These are phyloP conservation scores for Pestalotiopsis sp. DNA, from an alignment of 2,329 filamentous ascomycete species.

Conservation along the genomic window DNA sequence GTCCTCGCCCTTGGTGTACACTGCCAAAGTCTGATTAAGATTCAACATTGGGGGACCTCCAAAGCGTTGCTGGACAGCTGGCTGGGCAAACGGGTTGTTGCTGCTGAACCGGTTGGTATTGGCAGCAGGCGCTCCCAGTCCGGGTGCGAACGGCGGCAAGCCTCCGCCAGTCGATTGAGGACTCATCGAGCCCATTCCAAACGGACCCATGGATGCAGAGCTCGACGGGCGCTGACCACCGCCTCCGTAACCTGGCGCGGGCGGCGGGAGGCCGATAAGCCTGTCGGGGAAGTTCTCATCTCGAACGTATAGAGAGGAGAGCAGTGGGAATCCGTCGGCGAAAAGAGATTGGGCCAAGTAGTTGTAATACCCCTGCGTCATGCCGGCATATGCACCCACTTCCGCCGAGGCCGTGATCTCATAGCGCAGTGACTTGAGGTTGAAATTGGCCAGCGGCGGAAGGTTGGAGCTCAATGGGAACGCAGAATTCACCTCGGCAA, in stretches of 20 bases:
- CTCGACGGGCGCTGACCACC: slow-evolving; percentile 35
- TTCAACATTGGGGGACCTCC: slow-evolving; percentile 29
- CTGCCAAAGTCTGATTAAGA: slow-evolving; percentile 55
- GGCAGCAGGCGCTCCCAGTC: slow-evolving; percentile 14
- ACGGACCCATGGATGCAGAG: slow-evolving; percentile 31
- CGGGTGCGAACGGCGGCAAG: slow-evolving; percentile 12
- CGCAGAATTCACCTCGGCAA: slow-evolving; percentile 48
- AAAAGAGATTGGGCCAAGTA: slow-evolving; percentile 86
- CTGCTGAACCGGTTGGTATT: slow-evolving; percentile 51
- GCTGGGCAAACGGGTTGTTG: slow-evolving; percentile 57
- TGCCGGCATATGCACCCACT: slow-evolving; percentile 56
- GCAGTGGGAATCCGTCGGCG: slow-evolving; percentile 69
- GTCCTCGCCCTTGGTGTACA: slow-evolving; percentile 61
- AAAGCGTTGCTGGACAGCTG: slow-evolving; percentile 21
- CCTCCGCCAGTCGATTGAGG: slow-evolving; percentile 18
- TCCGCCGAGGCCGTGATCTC: slow-evolving; percentile 69
- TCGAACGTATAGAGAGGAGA: slow-evolving; percentile 80
- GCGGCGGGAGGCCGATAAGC: slow-evolving; percentile 69
- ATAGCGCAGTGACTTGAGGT: slow-evolving; percentile 73
- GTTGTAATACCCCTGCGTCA: slow-evolving; percentile 70
- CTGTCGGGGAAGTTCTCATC: slow-evolving; percentile 81
- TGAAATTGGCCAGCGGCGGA: slow-evolving; percentile 66
- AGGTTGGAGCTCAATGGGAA: slow-evolving; percentile 50
- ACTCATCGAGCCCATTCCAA: slow-evolving; percentile 28
- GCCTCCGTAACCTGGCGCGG: slow-evolving; percentile 45